Conservation (phyloP, 2,329 filamentous ascomycete species). For the Cryphonectria carpinicola region DNA sequence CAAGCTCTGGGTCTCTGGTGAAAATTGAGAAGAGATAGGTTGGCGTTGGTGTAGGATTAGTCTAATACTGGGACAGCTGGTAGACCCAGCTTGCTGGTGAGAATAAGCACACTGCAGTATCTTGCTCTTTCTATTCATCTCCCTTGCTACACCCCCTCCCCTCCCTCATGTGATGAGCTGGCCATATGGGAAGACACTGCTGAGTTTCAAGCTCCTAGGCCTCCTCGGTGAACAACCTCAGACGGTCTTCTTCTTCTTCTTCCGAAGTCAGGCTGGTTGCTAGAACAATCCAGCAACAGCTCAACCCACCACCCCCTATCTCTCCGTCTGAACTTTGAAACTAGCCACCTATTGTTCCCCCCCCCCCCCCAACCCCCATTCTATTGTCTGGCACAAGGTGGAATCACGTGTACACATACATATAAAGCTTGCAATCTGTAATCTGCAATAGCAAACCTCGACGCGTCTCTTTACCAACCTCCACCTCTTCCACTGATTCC, state of each 20-base stretch:
- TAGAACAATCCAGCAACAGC: background rate
- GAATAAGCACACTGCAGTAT: conserved; percentile 2
- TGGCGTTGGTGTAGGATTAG: conserved; percentile 15
- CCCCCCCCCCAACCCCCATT: background rate
- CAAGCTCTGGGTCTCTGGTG: background rate
- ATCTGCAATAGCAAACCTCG: background rate
- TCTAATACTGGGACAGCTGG: conserved; percentile 1
- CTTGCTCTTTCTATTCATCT: background rate
- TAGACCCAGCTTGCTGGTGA: background rate
- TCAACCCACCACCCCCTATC: background rate
- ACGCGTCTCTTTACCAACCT: background rate
- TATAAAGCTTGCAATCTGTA: background rate
- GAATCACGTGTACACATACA: background rate
- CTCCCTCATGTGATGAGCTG: background rate
- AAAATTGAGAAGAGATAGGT: background rate
- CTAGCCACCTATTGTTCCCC: background rate
- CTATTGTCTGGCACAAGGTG: background rate
- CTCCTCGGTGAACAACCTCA: no score
- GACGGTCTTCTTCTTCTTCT: background rate
- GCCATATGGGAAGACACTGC: background rate
- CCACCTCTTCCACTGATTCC: background rate
- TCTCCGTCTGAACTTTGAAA: background rate
- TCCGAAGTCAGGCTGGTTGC: background rate
- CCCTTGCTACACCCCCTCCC: background rate
- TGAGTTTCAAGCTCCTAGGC: background rate